phyloP scores from a whole-genome alignment of 208 protist genomes.

The Blastocrithidia nonstop region DNA sequence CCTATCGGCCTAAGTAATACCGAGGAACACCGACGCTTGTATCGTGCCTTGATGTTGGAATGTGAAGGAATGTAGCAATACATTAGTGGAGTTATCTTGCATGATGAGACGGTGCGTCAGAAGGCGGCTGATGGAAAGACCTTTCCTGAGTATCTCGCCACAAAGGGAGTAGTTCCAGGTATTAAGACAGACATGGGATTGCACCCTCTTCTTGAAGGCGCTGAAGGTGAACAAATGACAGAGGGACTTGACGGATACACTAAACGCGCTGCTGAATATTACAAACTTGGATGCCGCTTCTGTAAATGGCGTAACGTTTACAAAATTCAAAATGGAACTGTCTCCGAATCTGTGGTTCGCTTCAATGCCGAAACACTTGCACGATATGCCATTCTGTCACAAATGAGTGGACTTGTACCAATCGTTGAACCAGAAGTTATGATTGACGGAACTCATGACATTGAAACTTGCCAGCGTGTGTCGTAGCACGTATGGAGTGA shows the following conservation, averaged over 20 bases:
- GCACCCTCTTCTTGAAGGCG: constrained; percentile 58
- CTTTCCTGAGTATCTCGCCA: constrained; percentile 77
- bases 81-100: constrained; percentile 94
- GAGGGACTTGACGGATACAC: constrained; percentile 91
- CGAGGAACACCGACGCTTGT: constrained; percentile 87
- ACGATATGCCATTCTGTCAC: constrained; percentile 91
- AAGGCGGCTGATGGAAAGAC: constrained; percentile 63
- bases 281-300: constrained; percentile 91
- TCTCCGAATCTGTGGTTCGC: constrained; percentile 78
- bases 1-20: constrained; percentile 91
- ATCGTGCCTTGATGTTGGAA: constrained; percentile 85
- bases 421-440: constrained; percentile 96
- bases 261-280: constrained; percentile 84
- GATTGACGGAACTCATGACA: constrained; percentile 90
- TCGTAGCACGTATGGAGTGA: constrained; percentile 77
- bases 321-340: constrained; percentile 84
- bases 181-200: constrained; percentile 93
- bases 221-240: constrained; percentile 85
- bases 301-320: constrained; percentile 95
- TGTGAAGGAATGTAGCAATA: constrained; percentile 72
- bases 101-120: constrained; percentile 94
- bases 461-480: constrained; percentile 70
- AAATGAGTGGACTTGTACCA: constrained; percentile 91
- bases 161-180: constrained; percentile 81
- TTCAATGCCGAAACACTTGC: constrained; percentile 91